These are phyloP conservation scores for Capsicum pubescens DNA, from an alignment of 257 asterid species.

Conservation along the genomic window DNA sequence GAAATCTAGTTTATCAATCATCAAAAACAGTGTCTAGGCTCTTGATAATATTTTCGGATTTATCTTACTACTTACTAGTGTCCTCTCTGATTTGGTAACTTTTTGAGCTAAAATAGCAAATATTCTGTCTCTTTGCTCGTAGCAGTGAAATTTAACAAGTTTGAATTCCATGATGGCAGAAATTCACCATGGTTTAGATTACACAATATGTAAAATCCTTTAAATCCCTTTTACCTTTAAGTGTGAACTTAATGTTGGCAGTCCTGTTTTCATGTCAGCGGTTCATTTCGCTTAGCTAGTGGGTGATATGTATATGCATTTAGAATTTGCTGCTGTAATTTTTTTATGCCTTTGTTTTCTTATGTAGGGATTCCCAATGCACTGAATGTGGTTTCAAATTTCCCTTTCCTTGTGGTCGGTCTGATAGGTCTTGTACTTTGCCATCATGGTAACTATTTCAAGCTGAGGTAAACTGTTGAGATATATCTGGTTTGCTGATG, in stretches of 20 bases:
- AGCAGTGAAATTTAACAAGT: neutral
- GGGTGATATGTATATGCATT: neutral
- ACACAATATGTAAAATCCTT: neutral
- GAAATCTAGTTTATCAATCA: neutral
- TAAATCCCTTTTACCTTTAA: neutral
- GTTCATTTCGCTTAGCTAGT: constrained; percentile 27
- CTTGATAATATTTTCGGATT: neutral
- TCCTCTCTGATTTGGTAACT: neutral
- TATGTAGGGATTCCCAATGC: constrained; percentile 87
- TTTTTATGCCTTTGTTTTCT: constrained; percentile 27
- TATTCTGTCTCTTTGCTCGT: neutral
- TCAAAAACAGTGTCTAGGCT: neutral
- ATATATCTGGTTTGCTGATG: neutral
- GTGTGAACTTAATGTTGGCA: neutral
- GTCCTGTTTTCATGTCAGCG: neutral
- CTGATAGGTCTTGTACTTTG: constrained; percentile 82
- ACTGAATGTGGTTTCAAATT: constrained; percentile 87
- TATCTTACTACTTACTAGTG: neutral
- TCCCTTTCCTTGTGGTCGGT: constrained; percentile 84
- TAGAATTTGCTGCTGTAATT: neutral
- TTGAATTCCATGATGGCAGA: neutral
- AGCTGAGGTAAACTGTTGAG: constrained; percentile 63
- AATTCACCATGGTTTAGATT: neutral
- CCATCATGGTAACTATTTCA: constrained; percentile 76
- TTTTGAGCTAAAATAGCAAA: neutral